Evolutionary conservation across 1,284 basidiomycete species (phyloP).

Genomic region (Testicularia cyperi): DNA sequence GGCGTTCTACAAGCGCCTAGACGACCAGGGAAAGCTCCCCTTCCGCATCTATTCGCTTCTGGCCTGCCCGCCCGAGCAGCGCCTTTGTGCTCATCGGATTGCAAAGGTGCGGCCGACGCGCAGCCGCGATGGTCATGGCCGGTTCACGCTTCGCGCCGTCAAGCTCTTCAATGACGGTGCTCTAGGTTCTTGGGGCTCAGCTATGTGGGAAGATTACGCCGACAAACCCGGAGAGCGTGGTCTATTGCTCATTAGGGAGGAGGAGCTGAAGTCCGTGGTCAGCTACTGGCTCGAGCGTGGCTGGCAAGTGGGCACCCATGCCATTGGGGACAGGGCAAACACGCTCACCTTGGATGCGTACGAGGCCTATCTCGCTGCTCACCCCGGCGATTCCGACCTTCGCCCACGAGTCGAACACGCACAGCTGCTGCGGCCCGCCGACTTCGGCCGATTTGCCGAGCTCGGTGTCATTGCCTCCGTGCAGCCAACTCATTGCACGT

Average conservation of each 20-base stretch:
- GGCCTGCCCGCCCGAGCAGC: constrained; percentile 27
- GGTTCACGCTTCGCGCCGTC: constrained; percentile 62
- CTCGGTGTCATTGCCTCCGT: constrained; percentile 86
- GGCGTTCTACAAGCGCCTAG: constrained; percentile 31
- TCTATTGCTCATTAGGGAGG: constrained; percentile 26
- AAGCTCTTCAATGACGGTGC: constrained; percentile 85
- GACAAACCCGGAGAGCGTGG: constrained; percentile 64
- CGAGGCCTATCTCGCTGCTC: constrained; percentile 18
- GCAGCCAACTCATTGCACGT: constrained; percentile 84
- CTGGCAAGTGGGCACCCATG: constrained; percentile 65
- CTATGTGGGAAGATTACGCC: constrained; percentile 76
- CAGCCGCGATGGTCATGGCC: neutral
- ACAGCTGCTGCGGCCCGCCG: constrained; percentile 69
- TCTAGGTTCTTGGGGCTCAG: constrained; percentile 86
- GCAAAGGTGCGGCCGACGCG: constrained; percentile 4
- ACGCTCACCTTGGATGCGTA: constrained; percentile 67
- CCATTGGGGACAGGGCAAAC: constrained; percentile 88
- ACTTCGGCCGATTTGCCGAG: constrained; percentile 70
- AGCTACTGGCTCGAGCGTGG: constrained; percentile 38
- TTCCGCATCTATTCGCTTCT: constrained; percentile 46
- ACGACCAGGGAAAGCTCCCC: constrained; percentile 14
- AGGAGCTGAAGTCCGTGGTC: constrained; percentile 23
- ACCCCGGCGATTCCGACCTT: constrained; percentile 47
- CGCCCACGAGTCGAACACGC: constrained; percentile 85
- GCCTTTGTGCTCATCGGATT: constrained; percentile 17